Base-by-base conservation (phyloP, 2,329 filamentous ascomycete genomes). In the Xylaria sp. region DNA sequence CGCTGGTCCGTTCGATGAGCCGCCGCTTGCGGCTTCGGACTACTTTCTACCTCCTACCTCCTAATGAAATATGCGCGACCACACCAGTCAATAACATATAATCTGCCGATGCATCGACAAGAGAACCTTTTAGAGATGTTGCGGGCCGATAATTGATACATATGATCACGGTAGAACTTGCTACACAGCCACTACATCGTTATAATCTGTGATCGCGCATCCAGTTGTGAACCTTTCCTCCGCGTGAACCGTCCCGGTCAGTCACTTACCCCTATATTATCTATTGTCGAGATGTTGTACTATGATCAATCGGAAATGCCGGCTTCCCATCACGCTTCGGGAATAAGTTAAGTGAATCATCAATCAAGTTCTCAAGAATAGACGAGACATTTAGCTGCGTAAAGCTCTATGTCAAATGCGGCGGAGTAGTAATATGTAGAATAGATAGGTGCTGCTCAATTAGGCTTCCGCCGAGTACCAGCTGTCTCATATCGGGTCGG, bases 31-130 rank as follows among this genome's bases (percentile, higher is more conserved):
- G 36, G 46, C 69, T 13, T 9, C 36, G 5, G 66, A 67, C 36
- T 69, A 69, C 33, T 31, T 64, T n/a, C 69, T 71, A 6, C 61
- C 69, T 0, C 23, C 69, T 71, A 6, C 61, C 69, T 0, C 20
- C 59, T 9, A 10, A 41, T 25, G 1, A 56, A 1, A 20, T 39
- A 43, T 64, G 60, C 23, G 51, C 18, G n/a, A 7, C 51, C 33
- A 31, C 20, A 5, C 20, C 39, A 43, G 3, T 12, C 1, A 41
- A 31, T 18, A 1, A 13, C 10, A n/a, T 39, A 49, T 23, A 28
- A 13, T 15, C n/a, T 15, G 10, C 4, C 7, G 3, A 20, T 41
- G 10, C 12, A 57, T 20, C 12, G 33, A 23, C 6, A 36, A 25
- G 31, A 20, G 15, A 41, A 9, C 5, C 1, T n/a, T 33, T 46